Base-by-base conservation (phyloP, 2,329 filamentous ascomycete genomes). In the Xylaria sp. region DNA sequence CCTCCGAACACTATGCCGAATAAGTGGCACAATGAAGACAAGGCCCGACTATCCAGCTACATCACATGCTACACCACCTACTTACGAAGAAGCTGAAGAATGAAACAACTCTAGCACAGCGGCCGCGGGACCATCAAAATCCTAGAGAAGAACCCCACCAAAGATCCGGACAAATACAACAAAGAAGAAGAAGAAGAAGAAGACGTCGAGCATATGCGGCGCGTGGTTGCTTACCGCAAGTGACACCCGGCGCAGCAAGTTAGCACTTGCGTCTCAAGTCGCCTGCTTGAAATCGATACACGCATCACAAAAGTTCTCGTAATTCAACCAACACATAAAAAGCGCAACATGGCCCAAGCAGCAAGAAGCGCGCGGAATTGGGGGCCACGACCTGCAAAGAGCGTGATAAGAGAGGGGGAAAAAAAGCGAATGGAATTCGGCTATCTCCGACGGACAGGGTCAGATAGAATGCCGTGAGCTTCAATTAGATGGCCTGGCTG, bases 181-280 rank as follows among this genome's bases (percentile, higher is more conserved):
- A 30, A 53, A 34, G 50, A 53, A 20, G 30, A 53, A n/a, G n/a
- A n/a, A n/a, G n/a, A n/a, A n/a, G 50, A 53, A 34, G 50, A 53
- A 20, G 30, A 53, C n/a, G 13, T 53, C 30, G 30, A 34, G 8
- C 50, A 53, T 30, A 53, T 53, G 30, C 23, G 50, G 12, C 30
- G 50, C 10, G 30, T 53, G 20, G 50, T 53, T 12, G 12, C 50
- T 2, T 53, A 53, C n/a, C 34, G 18, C 50, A 53, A 53, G 50
- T n/a, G 50, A 53, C 23, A 53, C 18, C 5, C 34, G 30, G 50
- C 50, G 13, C 50, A 53, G 50, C 18, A 53, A 18, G 30, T 53
- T 20, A 3, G 46, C n/a, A 15, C 25, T 7, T 28, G 41, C 41
- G 10, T 25, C 9, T 18, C 10, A 6, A 12, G 20, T 46, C 43